phyloP scores from a whole-genome alignment of 2,329 filamentous ascomycete species.

The Chaetomiaceae sp. region DNA sequence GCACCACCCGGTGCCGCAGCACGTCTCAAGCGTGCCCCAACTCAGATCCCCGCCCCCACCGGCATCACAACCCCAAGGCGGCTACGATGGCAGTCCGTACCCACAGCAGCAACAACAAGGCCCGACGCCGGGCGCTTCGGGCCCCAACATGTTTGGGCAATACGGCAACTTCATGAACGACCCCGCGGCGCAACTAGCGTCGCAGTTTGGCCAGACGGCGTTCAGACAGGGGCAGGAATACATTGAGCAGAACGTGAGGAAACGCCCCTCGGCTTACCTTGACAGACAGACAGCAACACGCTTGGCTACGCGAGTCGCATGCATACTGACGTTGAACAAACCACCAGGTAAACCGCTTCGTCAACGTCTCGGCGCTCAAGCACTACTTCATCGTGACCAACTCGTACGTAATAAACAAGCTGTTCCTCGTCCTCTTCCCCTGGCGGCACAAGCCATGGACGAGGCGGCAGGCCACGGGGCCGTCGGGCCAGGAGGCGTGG shows the following conservation, averaged over 20 bases:
- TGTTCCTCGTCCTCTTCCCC: constrained; percentile 89
- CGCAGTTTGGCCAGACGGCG: constrained; percentile 88
- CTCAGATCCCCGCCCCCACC: constrained; percentile 89
- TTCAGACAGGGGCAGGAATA: constrained; percentile 91
- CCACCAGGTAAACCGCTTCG: constrained; percentile 62
- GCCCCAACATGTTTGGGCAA: constrained; percentile 56
- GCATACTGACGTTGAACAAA: no score
- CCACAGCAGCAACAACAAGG: constrained; percentile 74
- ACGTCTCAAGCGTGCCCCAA: constrained; percentile 96
- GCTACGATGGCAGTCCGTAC: constrained; percentile 59
- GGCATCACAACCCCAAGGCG: constrained; percentile 61
- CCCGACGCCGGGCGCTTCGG: constrained; percentile 39
- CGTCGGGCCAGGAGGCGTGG: constrained; percentile 65
- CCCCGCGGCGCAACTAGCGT: constrained; percentile 88
- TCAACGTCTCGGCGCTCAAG: constrained; percentile 89
- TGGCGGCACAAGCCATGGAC: constrained; percentile 99
- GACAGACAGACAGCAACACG: no score
- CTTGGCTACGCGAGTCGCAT: no score
- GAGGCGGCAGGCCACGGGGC: constrained; percentile 68
- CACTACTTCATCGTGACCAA: constrained; percentile 99
- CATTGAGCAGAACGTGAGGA: constrained; percentile 89
- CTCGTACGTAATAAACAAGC: constrained; percentile 89
- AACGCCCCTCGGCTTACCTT: no score
- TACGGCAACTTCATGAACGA: constrained; percentile 96
- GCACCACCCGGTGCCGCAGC: constrained; percentile 95